These are phyloP conservation scores for Geosmithia putterillii DNA, from an alignment of 2,329 filamentous ascomycete genomes.

Conservation along the genomic window DNA sequence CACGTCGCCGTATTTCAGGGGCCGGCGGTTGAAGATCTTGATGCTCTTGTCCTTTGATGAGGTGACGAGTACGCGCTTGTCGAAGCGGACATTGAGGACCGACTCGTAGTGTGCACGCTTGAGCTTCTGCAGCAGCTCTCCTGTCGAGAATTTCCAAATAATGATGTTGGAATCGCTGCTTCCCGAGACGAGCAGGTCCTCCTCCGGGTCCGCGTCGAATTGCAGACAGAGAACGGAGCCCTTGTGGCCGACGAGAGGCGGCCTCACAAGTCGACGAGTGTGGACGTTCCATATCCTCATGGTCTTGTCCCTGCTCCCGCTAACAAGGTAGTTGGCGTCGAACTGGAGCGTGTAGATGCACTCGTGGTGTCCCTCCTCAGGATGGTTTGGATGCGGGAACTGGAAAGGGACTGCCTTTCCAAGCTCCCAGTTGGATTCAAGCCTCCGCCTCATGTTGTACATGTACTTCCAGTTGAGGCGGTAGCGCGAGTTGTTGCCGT, in stretches of 20 bases:
- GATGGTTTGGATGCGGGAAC: slow-evolving; percentile 70
- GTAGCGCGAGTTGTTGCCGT: slow-evolving; percentile 31
- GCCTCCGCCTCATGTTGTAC: slow-evolving; percentile 71
- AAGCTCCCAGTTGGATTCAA: slow-evolving; percentile 87
- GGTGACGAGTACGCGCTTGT: slow-evolving; percentile 82
- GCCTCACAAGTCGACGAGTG: slow-evolving; percentile 61
- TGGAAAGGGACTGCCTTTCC: slow-evolving; percentile 79
- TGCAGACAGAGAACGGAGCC: slow-evolving; percentile 91
- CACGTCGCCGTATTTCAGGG: slow-evolving; percentile 47
- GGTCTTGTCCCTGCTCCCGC: slow-evolving; percentile 79
- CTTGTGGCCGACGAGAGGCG: slow-evolving; percentile 63
- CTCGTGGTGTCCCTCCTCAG: slow-evolving; percentile 74
- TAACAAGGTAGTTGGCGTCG: slow-evolving; percentile 74
- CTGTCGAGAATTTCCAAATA: slow-evolving; percentile 87
- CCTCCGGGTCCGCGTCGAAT: slow-evolving; percentile 76
- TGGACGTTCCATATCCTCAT: slow-evolving; percentile 85
- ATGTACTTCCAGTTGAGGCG: slow-evolving; percentile 87
- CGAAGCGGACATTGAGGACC: slow-evolving; percentile 86
- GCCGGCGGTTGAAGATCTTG: slow-evolving; percentile 82
- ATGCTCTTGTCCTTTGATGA: slow-evolving; percentile 97
- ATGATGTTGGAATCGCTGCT: slow-evolving; percentile 89
- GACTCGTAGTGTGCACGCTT: slow-evolving; percentile 74
- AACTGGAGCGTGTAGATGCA: slow-evolving; percentile 96
- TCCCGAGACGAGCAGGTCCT: slow-evolving; percentile 90
- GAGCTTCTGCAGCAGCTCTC: slow-evolving; percentile 66